Base-by-base conservation (phyloP, 768 basidiomycete species). In the Baorangia bicolor region DNA sequence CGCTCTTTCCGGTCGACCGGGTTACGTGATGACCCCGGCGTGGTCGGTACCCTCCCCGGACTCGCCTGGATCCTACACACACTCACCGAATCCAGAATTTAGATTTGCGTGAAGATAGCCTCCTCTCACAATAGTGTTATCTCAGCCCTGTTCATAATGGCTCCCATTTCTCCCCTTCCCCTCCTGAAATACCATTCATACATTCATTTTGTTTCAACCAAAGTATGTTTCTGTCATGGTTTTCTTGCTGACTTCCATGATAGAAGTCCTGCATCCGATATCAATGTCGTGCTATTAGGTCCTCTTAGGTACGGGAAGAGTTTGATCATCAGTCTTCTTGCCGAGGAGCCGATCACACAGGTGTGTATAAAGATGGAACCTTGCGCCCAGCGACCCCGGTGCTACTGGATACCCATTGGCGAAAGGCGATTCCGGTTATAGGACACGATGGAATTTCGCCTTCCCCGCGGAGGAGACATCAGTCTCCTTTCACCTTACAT, bases 301-400 rank as follows among this genome's bases (percentile, higher is more conserved):
- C 23, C 53, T 33, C 34, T 40, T 21, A 64, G 64, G 4, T 51
- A 47, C 11, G 61, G 64, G 4, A 65, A 63, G 43, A 65, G 64
- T 27, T 65, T 64, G 0, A 31, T 65, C 20, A 43, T 65, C 41
- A 66, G 63, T 35, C 43, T 65, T 27, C 49, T 66, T 31, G 51
- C 61, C 3, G 65, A 57, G 16, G 9, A 51, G 2, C 40, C 58
- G 2, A 25, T 56, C 1, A 75, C 75, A 3, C 30, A 30, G 1
- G 62, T 65, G 3, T 73, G 70, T 3, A 60, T 53, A 18, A 40
- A 58, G 6, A 63, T 63, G 1, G 42, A 31, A 0, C 71, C 72
- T 6, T 73, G 68, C 38, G 78, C 77, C 1, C 62, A 73, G 21
- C 30, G 53, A 4, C 62, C 53, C 37, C 49, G 38, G 0, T 35